Percentiles rank a stretch among this genome's conserved stretches.
These are phyloP conservation scores for Leishmania tarentolae DNA, from an alignment of 208 protist genomes.

Conservation along the genomic window DNA sequence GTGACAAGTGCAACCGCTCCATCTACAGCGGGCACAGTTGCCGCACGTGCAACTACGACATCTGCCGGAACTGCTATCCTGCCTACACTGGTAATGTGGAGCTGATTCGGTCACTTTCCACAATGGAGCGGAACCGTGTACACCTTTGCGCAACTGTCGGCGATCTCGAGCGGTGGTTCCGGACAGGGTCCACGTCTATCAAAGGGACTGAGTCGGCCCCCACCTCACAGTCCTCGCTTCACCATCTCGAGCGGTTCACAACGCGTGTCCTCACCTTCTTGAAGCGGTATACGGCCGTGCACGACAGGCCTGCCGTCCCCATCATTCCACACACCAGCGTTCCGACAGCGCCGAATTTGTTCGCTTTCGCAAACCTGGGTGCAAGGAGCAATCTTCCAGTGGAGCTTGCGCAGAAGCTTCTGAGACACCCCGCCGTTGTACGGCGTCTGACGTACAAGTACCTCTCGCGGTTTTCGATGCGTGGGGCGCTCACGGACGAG, in stretches of 20 bases:
- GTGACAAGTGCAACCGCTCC: constrained; percentile 43
- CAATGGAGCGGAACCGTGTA: constrained; percentile 43
- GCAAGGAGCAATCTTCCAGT: background rate
- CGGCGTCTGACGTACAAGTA: constrained; percentile 37
- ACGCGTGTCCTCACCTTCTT: constrained; percentile 53
- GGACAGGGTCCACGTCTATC: constrained; percentile 72
- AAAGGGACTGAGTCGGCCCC: constrained; percentile 71
- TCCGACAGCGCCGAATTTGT: constrained; percentile 6
- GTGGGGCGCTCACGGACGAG: constrained; percentile 39
- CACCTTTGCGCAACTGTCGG: constrained; percentile 76
- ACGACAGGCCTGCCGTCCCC: background rate
- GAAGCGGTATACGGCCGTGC: constrained; percentile 23
- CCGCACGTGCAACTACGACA: constrained; percentile 56
- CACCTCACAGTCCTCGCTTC: constrained; percentile 59
- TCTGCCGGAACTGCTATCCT: constrained; percentile 54
- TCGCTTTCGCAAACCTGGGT: background rate
- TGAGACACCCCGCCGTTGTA: constrained; percentile 36
- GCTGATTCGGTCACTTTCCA: constrained; percentile 21
- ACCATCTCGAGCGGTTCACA: constrained; percentile 58
- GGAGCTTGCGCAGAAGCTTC: constrained; percentile 36
- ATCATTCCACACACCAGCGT: background rate
- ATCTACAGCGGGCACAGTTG: constrained; percentile 47
- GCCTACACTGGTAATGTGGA: constrained; percentile 46
- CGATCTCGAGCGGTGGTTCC: constrained; percentile 85
- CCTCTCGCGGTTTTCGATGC: constrained; percentile 35